Evolutionary conservation across 352 stramenopile species (phyloP).

Genomic region (Plasmopara halstedii): DNA sequence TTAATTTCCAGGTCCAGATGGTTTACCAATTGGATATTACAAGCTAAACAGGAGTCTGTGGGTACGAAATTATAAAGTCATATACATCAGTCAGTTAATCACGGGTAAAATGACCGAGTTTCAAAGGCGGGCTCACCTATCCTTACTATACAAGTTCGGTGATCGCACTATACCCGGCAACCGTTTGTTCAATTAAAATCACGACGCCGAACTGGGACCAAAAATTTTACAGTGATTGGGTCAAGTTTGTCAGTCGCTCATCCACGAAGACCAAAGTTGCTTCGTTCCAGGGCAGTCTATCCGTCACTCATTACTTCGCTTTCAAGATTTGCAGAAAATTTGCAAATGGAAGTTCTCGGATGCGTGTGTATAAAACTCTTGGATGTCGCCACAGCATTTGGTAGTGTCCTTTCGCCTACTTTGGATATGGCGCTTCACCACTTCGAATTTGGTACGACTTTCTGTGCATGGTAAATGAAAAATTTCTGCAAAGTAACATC

Average conservation of each 20-base stretch:
- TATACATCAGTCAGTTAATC: conserved; percentile 1
- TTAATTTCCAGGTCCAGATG: conserved; percentile 4
- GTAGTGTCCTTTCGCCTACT: not conserved
- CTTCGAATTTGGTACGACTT: not conserved
- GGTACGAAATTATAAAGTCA: conserved; percentile 8
- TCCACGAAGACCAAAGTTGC: conserved; percentile 10
- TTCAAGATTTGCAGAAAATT: conserved; percentile 8
- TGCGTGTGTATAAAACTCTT: not conserved
- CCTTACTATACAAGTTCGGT: conserved; percentile 3
- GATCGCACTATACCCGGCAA: conserved; percentile 3
- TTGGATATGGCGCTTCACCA: not conserved
- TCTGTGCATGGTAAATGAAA: not conserved
- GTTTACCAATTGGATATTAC: conserved; percentile 11
- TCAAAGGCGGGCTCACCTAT: conserved; percentile 4
- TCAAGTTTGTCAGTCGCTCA: not conserved
- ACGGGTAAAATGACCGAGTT: conserved; percentile 11
- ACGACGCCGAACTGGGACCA: conserved; percentile 6
- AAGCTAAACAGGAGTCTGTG: not conserved
- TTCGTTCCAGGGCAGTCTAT: conserved; percentile 4
- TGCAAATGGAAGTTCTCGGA: not conserved
- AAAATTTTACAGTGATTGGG: conserved; percentile 2
- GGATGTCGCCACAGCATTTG: not conserved
- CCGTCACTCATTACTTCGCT: conserved; percentile 6
- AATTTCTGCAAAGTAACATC: conserved; percentile 11
- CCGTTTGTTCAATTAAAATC: conserved; percentile 4